Conservation (phyloP, 2,329 filamentous ascomycete genomes). For the Metarhizium sp. region DNA sequence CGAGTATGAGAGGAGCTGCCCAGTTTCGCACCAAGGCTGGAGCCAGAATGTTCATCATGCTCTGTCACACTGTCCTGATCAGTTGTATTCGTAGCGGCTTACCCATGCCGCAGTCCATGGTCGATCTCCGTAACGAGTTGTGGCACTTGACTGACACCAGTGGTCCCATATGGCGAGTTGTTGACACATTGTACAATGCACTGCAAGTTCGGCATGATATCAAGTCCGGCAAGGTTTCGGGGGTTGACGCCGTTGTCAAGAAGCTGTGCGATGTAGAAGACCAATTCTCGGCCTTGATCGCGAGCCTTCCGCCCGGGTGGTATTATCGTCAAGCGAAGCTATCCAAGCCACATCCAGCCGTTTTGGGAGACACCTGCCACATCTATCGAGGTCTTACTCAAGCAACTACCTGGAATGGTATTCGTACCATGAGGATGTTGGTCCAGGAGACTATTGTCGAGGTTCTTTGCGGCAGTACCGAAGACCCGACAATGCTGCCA, state of each 20-base stretch:
- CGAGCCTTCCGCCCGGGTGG: constrained; percentile 30
- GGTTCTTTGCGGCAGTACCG: constrained; percentile 27
- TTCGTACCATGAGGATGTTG: constrained; percentile 36
- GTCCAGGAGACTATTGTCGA: constrained; percentile 38
- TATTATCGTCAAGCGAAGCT: constrained; percentile 32
- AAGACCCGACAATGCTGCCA: constrained; percentile 16
- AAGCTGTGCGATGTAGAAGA: constrained; percentile 30
- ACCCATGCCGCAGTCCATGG: constrained; percentile 37
- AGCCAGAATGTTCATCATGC: constrained; percentile 43
- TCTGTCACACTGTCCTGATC: constrained; percentile 40
- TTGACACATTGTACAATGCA: constrained; percentile 33
- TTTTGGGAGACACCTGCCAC: constrained; percentile 32
- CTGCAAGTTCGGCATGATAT: constrained; percentile 39
- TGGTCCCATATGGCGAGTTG: constrained; percentile 33
- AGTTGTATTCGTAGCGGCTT: constrained; percentile 40
- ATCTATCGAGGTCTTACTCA: constrained; percentile 35
- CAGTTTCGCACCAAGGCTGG: constrained; percentile 38
- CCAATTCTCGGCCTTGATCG: constrained; percentile 30
- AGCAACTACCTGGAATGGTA: constrained; percentile 38
- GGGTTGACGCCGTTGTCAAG: constrained; percentile 25
- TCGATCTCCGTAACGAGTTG: constrained; percentile 35
- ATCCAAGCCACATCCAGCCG: constrained; percentile 28
- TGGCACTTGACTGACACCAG: constrained; percentile 22
- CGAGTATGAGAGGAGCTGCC: constrained; percentile 36
- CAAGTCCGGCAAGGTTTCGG: constrained; percentile 25